Evolutionary conservation across 192 early-diverging fungal species (phyloP), one percentile per base, ranked within the genome.

Genomic region (Oehlia diaphana): DNA sequence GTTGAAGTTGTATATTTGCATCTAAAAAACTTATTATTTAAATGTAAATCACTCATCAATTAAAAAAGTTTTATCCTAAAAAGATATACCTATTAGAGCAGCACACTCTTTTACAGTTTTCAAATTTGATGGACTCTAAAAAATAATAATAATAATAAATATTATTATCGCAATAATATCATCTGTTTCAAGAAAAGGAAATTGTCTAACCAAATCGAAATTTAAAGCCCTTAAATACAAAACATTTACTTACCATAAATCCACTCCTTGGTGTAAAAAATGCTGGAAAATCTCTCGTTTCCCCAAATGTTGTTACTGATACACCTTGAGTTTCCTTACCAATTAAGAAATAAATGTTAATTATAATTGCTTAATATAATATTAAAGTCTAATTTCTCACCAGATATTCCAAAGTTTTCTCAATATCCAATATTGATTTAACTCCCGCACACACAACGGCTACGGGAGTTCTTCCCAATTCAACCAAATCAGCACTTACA

Each of bases 371-470:
- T 64, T 23, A 4, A n/a, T 47, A 19, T 31, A 2, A 2, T 19
- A 68, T 10, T 31, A 12, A 61, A 26, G 14, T 63, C 10, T 21
- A 35, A 35, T 76, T 63, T 14, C 73, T 74, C 64, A 85, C 90
- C 69, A 98, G 81, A 72, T 90, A 93, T 82, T 99, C 98, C 9
- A 99, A 85, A 0, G 98, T 99, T 76, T 92, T 92, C 72, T 86
- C 90, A 83, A 99, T 93, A 82, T 98, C 96, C 28, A 99, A 86
- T 47, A 99, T 99, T n/a, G 94, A 93, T 80, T 99, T 99, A 19
- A 93, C 95, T 74, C 98, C 98, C 0, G 98, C 95, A 83, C 96
- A 99, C 1, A 99, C 92, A 4, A 99, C 98, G 0, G 98, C 89
- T 5, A 99, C 93, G 8, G 98, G 95, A 0, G 98, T 97, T 47